Percentiles rank a stretch among this genome's conserved stretches.
Conservation (phyloP, 495 filamentous ascomycete genomes). For the Evernia prunastri region DNA sequence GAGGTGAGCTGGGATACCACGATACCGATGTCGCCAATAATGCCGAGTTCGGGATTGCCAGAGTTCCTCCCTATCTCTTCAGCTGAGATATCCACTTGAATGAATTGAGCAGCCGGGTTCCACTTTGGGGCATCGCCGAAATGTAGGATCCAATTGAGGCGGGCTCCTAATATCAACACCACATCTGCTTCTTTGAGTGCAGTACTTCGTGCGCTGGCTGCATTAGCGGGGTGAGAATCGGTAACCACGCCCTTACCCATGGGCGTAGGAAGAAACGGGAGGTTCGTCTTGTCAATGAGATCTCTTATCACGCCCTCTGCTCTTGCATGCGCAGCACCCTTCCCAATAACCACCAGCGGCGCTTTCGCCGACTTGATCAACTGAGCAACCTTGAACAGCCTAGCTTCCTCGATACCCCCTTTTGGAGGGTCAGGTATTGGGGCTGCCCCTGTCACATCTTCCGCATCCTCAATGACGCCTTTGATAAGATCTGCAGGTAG, state of each 20-base stretch:
- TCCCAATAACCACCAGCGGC: conserved; percentile 55
- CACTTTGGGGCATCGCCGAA: conserved; percentile 56
- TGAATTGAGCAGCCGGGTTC: conserved; percentile 46
- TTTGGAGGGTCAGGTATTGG: conserved; percentile 39
- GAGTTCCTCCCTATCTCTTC: conserved; percentile 50
- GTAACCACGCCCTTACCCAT: conserved; percentile 60
- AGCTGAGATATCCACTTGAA: conserved; percentile 54
- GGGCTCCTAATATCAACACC: conserved; percentile 53
- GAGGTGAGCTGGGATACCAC: conserved; percentile 44
- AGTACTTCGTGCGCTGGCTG: conserved; percentile 50
- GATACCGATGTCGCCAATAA: conserved; percentile 49
- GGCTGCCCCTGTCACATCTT: conserved; percentile 14
- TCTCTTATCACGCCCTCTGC: conserved; percentile 43
- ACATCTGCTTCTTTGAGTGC: conserved; percentile 54
- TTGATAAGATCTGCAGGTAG: conserved; percentile 58
- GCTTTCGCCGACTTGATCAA: conserved; percentile 46
- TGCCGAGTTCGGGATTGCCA: conserved; percentile 41
- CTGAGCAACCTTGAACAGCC: conserved; percentile 40
- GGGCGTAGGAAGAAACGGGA: conserved; percentile 57
- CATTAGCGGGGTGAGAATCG: conserved; percentile 51
- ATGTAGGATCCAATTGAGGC: conserved; percentile 61
- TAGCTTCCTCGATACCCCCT: conserved; percentile 37
- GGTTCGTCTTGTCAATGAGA: conserved; percentile 45
- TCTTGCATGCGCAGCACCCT: conserved; percentile 54
- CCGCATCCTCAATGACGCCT: conserved; percentile 28